phyloP scores from a whole-genome alignment of 768 basidiomycete genomes.

The Lactifluus piperatus region DNA sequence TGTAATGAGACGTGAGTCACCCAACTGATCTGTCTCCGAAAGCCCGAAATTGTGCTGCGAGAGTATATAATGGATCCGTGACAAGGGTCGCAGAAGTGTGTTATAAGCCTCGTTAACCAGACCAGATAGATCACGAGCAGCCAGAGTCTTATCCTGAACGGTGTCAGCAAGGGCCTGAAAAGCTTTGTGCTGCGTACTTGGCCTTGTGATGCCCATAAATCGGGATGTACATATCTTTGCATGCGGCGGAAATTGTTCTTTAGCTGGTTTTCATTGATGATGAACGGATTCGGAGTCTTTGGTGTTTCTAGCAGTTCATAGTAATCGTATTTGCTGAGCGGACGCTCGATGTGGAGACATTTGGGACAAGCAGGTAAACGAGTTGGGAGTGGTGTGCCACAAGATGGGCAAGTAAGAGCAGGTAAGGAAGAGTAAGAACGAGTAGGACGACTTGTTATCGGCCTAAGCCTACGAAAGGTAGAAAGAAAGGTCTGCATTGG shows the following conservation, averaged over 20 bases:
- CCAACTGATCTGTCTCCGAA: conserved; percentile 61
- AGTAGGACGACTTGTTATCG: background rate
- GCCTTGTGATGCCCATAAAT: conserved; percentile 67
- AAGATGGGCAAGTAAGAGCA: conserved; percentile 45
- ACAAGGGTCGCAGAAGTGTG: conserved; percentile 60
- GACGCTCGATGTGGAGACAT: conserved; percentile 58
- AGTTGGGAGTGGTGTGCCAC: conserved; percentile 49
- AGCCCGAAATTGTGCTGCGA: conserved; percentile 47
- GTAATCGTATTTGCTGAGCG: conserved; percentile 45
- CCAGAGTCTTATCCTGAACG: conserved; percentile 42
- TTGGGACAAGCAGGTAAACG: conserved; percentile 63
- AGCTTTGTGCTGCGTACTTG: conserved; percentile 31
- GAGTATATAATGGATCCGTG: conserved; percentile 77
- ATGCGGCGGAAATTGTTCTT: conserved; percentile 59
- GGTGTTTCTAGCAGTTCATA: conserved; percentile 64
- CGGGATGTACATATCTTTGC: conserved; percentile 79
- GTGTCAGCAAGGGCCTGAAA: background rate
- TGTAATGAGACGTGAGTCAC: conserved; percentile 61
- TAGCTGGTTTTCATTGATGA: conserved; percentile 50
- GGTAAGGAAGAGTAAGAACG: background rate
- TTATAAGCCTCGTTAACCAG: conserved; percentile 78
- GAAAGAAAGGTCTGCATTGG: background rate
- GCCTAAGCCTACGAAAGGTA: background rate
- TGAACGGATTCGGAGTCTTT: conserved; percentile 58
- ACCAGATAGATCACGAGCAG: conserved; percentile 62